Evolutionary conservation across 768 basidiomycete species (phyloP), one percentile per base, ranked within the genome.

Genomic region (Xerocomellus amylosporus): DNA sequence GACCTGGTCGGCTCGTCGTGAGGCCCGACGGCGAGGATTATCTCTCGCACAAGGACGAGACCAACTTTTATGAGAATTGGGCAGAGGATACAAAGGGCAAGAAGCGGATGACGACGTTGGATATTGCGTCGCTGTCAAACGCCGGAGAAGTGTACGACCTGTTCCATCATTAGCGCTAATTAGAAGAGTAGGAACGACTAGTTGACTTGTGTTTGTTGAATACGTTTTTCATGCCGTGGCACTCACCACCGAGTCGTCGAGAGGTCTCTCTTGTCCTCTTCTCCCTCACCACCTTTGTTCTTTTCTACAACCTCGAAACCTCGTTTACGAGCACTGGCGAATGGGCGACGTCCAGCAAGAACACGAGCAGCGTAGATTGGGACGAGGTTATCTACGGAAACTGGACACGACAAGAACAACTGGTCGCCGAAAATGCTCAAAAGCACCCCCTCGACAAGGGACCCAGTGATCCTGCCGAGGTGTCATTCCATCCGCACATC

Each of bases 51-150:
- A 79, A 78, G 64, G 86, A 90, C 60, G 85, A 80, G 64, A 82
- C 80, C 55, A 91, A 91, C 64, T 93, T 93, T 67, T 93, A 93
- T 61, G 90, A 93, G 77, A 92, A 92, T 64, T 92, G 90, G 65
- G 89, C 90, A 14, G 86, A 88, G 69, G 84, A 85, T 62, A 86
- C 84, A 47, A 82, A 78, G 61, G 84, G 83, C 15, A 86, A 85
- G 72, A 75, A 80, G 58, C 61, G 69, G 41, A 59, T 71, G 60
- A 71, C 69, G 24, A 67, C 69, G 55, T 5, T 72, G 46, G 69
- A 71, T 5, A 54, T 72, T 5, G 69, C 68, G 37, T 64, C 55
- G 33, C 46, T 72, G n/a, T 59, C 64, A 8, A 47, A 47, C 14
- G 31, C 50, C 1, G 60, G 50, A 0, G 65, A 65, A 4, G 38